Evolutionary conservation across 163 green algal genomes (phyloP), one percentile per base, ranked within the genome.

Genomic region (Trebouxiophyceae sp.): DNA sequence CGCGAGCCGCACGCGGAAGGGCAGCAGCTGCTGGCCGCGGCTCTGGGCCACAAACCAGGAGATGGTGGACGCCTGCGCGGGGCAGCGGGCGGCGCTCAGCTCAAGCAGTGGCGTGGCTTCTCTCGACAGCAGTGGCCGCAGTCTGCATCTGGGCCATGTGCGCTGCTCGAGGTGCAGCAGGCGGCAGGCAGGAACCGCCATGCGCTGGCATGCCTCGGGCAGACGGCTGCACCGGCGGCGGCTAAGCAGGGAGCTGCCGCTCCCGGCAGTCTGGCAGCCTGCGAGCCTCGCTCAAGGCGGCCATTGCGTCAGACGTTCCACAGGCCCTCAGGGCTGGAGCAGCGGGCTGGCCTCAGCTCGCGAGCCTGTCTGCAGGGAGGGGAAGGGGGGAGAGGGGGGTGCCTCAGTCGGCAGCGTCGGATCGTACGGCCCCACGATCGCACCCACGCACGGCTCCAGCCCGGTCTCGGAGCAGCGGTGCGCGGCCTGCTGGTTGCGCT

Each of bases 351-450:
- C n/a, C n/a, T n/a, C n/a, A n/a, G 22, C n/a, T 6, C 5, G 22
- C 22, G 22, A 26, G 22, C 22, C 34, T 33, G 28, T 44, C 24
- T 45, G 56, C 28, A 34, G 6, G 24, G 5, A 58, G 50, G 50
- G 12, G 24, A 58, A 20, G 6, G 24, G 50, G 6, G 22, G 22
- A 58, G 12, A 58, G 50, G 12, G 16, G n/a, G n/a, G n/a, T n/a
- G n/a, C 47, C 47, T 57, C 47, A 29, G 47, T 30, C 12, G 47
- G 46, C 50, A 66, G 47, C 33, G 66, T 57, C 34, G 39, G 58
- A 63, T 83, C 74, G 70, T 86, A 92, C 4, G 85, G 83, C 27
- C 65, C 69, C 56, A 92, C 76, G 45, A 92, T 92, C 45, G 81
- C 85, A 12, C 66, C 85, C n/a, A 87, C 63, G 67, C 77, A 88